Evolutionary conservation across 768 basidiomycete species (phyloP), one percentile per base, ranked within the genome.

Genomic region (Trametes punicea): DNA sequence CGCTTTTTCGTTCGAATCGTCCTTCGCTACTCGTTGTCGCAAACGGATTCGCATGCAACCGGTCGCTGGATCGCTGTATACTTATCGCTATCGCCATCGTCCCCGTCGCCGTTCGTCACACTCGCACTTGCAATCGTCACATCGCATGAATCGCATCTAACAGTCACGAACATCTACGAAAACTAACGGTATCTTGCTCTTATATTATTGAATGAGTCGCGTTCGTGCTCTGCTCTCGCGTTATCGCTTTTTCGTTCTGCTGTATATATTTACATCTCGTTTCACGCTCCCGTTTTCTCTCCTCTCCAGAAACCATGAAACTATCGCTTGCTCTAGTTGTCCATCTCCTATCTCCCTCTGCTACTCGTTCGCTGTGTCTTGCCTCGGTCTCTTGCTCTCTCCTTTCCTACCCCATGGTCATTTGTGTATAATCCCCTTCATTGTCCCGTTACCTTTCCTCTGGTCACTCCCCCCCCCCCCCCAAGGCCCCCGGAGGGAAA

Each of bases 91-190:
- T 54, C 52, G 52, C 39, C 46, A 54, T 54, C 45, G 51, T 41
- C 42, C 11, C 25, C 31, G 31, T 36, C 39, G 44, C 38, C 42
- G 51, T 53, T 53, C 51, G 51, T 53, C 42, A 23, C 23, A 8
- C 25, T 25, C 25, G 44, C 52, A 39, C 21, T 13, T 47, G 46
- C 46, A 47, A 16, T 29, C 26, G 10, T 25, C 30, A 20, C 31
- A 4, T 16, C 25, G 34, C 47, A n/a, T n/a, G n/a, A n/a, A n/a
- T 48, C 51, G 33, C 42, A 53, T 36, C 42, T 36, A 34, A 42
- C 30, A 31, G 51, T 45, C 51, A 53, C 51, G 51, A 53, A 53
- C 51, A 53, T 27, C 42, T 46, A 54, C 52, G 52, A 54, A 41
- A 34, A n/a, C 11, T 29, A 52, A 54, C 44, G 42, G 29, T 53